phyloP scores from a whole-genome alignment of 768 basidiomycete species.

The Candolleomyces aberdarensis region DNA sequence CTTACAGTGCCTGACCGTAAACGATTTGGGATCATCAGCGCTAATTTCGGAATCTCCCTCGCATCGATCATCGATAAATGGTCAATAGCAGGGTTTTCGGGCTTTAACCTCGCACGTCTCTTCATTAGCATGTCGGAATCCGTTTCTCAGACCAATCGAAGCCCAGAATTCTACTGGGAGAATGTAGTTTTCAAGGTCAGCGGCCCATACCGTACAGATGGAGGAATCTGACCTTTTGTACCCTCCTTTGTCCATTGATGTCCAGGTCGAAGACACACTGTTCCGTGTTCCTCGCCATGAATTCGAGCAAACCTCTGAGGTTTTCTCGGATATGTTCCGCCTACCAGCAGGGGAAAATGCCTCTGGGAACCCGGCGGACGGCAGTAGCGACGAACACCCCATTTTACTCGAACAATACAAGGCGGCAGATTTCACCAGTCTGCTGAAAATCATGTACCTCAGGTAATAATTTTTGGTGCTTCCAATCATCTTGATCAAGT shows the following conservation, averaged over 20 bases:
- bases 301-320: neutral
- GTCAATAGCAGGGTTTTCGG: too few species aligned
- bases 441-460: neutral
- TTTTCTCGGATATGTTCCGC: neutral
- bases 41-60: too few species aligned
- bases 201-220: neutral
- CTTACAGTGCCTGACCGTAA: too few species aligned
- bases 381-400: neutral
- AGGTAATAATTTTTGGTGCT: neutral
- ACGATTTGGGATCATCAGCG: too few species aligned
- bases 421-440: neutral
- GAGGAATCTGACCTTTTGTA: neutral
- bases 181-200: neutral
- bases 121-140: too few species aligned
- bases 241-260: neutral
- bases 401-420: neutral
- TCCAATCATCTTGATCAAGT: neutral
- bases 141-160: neutral
- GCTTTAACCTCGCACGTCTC: too few species aligned
- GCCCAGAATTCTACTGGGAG: neutral
- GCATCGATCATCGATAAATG: too few species aligned
- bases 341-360: neutral
- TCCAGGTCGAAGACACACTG: neutral
- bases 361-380: too few species aligned
- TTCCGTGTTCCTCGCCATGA: neutral